A percentile compares a stretch with the other conserved stretches of the same genome.
Evolutionary conservation across 176 grass and related monocot genomes (phyloP).

Genomic region (Phyllostachys edulis): DNA sequence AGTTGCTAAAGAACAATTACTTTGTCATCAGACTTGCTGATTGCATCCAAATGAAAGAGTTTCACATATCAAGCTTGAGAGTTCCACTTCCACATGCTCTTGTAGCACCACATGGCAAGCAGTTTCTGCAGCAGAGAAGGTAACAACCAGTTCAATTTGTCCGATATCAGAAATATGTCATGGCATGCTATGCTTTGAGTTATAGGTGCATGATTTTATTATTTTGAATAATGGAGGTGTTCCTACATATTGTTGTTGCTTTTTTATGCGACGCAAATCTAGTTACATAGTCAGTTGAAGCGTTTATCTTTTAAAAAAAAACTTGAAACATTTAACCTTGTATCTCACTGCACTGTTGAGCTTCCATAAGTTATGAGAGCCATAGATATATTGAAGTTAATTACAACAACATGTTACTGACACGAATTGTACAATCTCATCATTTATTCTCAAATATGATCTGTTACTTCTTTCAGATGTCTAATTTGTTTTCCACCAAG

Average conservation of each 20-base stretch:
- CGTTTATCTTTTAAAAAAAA: not conserved
- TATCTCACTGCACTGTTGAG: not conserved
- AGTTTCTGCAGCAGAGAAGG: constrained; percentile 31
- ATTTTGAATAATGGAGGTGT: not conserved
- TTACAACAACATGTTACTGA: not conserved
- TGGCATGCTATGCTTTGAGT: not conserved
- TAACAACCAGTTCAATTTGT: constrained; percentile 8
- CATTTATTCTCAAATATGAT: not conserved
- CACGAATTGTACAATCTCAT: not conserved
- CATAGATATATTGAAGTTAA: not conserved
- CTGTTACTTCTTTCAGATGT: not conserved
- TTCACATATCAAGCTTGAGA: constrained; percentile 58
- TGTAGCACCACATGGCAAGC: constrained; percentile 21
- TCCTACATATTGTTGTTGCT: not conserved
- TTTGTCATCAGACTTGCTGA: constrained; percentile 54
- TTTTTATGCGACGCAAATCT: not conserved
- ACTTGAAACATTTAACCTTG: not conserved
- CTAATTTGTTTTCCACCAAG: not conserved
- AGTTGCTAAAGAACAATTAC: constrained; percentile 47
- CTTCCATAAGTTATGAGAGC: not conserved
- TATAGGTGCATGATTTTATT: not conserved
- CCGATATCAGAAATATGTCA: not conserved
- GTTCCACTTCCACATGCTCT: constrained; percentile 34
- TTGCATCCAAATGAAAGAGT: constrained; percentile 68
- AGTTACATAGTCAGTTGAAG: not conserved